phyloP scores from a whole-genome alignment of 1,139 yeast genomes.

The Blastobotrys aristatus region DNA sequence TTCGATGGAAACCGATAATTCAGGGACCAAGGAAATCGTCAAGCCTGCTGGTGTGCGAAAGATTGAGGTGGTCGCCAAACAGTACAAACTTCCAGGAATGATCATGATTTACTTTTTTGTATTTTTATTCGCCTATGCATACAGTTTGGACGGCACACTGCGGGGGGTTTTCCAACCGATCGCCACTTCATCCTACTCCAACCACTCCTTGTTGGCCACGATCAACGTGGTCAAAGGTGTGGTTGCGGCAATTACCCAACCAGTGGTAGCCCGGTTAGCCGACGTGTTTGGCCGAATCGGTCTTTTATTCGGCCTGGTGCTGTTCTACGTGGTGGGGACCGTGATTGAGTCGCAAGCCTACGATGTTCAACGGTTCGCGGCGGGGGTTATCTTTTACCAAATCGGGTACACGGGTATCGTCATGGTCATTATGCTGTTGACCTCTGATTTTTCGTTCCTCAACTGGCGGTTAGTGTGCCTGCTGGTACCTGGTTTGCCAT shows the following conservation, averaged over 20 bases:
- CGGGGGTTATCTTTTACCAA: conserved; percentile 68
- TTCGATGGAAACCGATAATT: background rate
- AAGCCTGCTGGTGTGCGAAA: conserved; percentile 32
- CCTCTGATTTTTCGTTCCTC: conserved; percentile 61
- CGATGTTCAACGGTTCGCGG: conserved; percentile 62
- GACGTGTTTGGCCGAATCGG: conserved; percentile 68
- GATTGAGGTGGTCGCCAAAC: conserved; percentile 34
- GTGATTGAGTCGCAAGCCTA: conserved; percentile 63
- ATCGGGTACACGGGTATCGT: conserved; percentile 64
- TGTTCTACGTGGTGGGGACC: conserved; percentile 65
- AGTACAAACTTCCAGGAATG: conserved; percentile 33
- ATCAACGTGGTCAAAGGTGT: conserved; percentile 58
- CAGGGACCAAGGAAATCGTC: background rate
- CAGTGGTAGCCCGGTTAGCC: conserved; percentile 61
- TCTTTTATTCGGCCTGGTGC: conserved; percentile 47
- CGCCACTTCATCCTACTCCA: conserved; percentile 53
- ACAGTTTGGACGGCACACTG: conserved; percentile 55
- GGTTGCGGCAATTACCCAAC: conserved; percentile 67
- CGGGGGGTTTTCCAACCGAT: conserved; percentile 46
- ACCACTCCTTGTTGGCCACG: conserved; percentile 60
- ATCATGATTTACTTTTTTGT: conserved; percentile 44
- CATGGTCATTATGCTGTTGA: conserved; percentile 49
- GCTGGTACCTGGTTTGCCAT: conserved; percentile 62
- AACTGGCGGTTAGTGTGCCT: conserved; percentile 65
- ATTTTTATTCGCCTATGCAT: conserved; percentile 57